Evolutionary conservation across 1,284 basidiomycete species (phyloP), one percentile per base, ranked within the genome.

Genomic region (Flammula alnicola): DNA sequence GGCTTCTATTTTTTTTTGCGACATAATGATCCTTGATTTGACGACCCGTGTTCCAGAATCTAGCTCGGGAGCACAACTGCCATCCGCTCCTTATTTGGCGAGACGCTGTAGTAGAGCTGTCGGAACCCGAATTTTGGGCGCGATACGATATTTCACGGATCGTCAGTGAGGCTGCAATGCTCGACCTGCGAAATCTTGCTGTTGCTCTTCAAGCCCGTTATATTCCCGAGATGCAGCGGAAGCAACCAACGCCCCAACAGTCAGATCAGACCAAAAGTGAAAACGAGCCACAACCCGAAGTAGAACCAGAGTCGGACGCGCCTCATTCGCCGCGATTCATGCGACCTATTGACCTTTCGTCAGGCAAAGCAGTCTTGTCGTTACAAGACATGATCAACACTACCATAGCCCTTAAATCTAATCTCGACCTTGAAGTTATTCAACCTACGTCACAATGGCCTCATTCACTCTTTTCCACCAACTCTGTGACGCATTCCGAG

Each of bases 71-170:
- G 40, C 88, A 91, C 61, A 76, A 83, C 29, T 79, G 90, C 47
- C 90, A 94, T 63, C 86, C 91, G 2, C 71, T 81, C 11, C 73
- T 94, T 47, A 77, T 93, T 52, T 82, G 78, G 76, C 76, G 78
- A 31, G 83, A 86, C 58, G 79, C 82, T 42, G 64, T 68, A 9
- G 73, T 75, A 6, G 93, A 95, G 59, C 72, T 93, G 5, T 73
- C 73, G 4, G 76, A 83, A 55, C 74, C 76, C 14, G 77, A 83
- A 54, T 80, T 85, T 49, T 95, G 89, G 88, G 66, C 73, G 6
- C 71, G 78, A 31, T 86, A 87, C 61, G 81, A 81, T 55, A 75
- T 86, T 17, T 74, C 86, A 11, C 76, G 81, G 39, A 86, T 93
- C 47, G 77, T 82, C 20, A 86, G 82, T 42, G 86, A 91, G 62